Conservation (phyloP, 2,329 filamentous ascomycete species). For the Hypoxylon sp. region DNA sequence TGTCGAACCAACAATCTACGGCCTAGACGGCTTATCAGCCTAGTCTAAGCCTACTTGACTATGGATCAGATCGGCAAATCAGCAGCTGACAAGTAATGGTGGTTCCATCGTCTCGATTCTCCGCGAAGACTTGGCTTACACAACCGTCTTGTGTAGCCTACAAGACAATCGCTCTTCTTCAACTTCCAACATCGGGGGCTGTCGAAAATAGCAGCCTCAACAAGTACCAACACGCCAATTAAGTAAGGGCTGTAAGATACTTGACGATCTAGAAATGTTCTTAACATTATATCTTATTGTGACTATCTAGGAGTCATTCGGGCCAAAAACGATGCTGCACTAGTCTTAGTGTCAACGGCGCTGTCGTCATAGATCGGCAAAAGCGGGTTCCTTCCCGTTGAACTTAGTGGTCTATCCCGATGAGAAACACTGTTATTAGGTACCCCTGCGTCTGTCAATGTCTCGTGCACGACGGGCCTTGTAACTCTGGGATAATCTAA, state of each 20-base stretch:
- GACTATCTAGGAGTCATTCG: constrained; percentile 3
- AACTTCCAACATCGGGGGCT: constrained; percentile 19
- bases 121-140: constrained; percentile 28
- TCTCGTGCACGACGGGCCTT: constrained; percentile 36
- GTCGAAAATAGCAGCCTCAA: constrained; percentile 26
- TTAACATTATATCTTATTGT: constrained; percentile 1
- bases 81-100: constrained; percentile 39
- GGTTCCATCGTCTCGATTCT: constrained; percentile 22
- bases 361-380: constrained; percentile 41
- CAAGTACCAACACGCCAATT: constrained; percentile 1
- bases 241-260: constrained; percentile 21
- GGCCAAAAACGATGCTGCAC: constrained; percentile 3
- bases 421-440: constrained; percentile 7
- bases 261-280: constrained; percentile 4
- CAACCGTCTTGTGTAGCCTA: constrained; percentile 28
- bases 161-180: constrained; percentile 12
- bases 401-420: constrained; percentile 33
- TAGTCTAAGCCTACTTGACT: constrained; percentile 14
- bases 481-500: constrained; percentile 29
- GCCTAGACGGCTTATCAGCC: constrained; percentile 13
- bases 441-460: constrained; percentile 34
- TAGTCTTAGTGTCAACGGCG: constrained; percentile 11
- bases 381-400: constrained; percentile 42
- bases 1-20: constrained; percentile 32
- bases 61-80: constrained; percentile 34